Evolutionary conservation across 2,329 filamentous ascomycete species (phyloP).

Genomic region (Fusarium burgessii): DNA sequence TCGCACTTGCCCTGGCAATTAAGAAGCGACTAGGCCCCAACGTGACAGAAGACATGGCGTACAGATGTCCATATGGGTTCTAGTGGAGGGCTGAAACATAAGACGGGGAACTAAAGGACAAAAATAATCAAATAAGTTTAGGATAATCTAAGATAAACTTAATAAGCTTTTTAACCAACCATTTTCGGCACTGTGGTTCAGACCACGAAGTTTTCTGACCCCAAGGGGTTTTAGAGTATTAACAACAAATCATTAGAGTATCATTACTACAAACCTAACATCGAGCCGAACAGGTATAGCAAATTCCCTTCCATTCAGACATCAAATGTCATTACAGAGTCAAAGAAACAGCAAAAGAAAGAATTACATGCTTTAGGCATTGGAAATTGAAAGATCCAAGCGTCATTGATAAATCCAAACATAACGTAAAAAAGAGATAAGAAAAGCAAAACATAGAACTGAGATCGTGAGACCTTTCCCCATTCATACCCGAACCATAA

Average conservation of each 20-base stretch:
- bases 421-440: background rate
- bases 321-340: slow-evolving; percentile 24
- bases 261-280: slow-evolving; percentile 41
- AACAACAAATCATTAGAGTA: slow-evolving; percentile 14
- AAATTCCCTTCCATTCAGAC: slow-evolving; percentile 7
- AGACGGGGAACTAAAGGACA: too few species aligned
- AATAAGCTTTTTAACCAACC: too few species aligned
- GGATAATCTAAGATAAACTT: too few species aligned
- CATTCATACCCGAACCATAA: slow-evolving; percentile 6
- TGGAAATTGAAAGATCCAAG: slow-evolving; percentile 10
- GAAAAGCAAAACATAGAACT: slow-evolving; percentile 28
- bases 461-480: slow-evolving; percentile 28
- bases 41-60: too few species aligned
- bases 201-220: too few species aligned
- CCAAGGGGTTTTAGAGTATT: background rate
- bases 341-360: background rate
- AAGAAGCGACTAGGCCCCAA: too few species aligned
- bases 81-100: too few species aligned
- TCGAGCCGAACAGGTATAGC: slow-evolving; percentile 21
- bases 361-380: background rate
- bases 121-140: too few species aligned
- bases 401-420: slow-evolving; percentile 9
- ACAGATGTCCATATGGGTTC: too few species aligned
- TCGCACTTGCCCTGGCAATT: too few species aligned
- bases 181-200: too few species aligned